A percentile compares a stretch with the other conserved stretches of the same genome.
Evolutionary conservation across 2,329 filamentous ascomycete species (phyloP).

Genomic region (Diaporthe batatas): DNA sequence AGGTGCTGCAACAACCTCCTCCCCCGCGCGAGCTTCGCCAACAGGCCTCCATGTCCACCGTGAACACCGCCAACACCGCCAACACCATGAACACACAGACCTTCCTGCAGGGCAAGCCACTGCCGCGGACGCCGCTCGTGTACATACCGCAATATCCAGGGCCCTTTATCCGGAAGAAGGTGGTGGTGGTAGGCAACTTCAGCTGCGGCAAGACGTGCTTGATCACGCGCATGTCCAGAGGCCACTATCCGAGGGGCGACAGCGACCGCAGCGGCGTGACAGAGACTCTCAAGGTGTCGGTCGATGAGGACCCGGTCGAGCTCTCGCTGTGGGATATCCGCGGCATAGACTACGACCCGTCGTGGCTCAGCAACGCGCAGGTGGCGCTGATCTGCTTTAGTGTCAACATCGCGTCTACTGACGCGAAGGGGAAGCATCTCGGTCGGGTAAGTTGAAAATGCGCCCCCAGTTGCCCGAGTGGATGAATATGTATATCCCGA

Average conservation of each 20-base stretch:
- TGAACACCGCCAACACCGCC: conserved; percentile 10
- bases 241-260: conserved; percentile 36
- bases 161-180: conserved; percentile 40
- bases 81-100: conserved; percentile 37
- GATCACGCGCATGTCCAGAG: conserved; percentile 41
- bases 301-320: conserved; percentile 40
- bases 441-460: conserved; percentile 29
- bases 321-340: conserved; percentile 41
- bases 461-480: not conserved
- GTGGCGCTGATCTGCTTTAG: conserved; percentile 42
- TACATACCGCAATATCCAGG: conserved; percentile 39
- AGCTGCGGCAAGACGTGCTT: conserved; percentile 42
- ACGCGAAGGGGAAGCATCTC: conserved; percentile 41
- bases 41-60: conserved; percentile 37
- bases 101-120: conserved; percentile 36
- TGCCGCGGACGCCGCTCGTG: conserved; percentile 38
- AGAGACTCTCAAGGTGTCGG: conserved; percentile 36
- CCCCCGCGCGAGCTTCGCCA: conserved; percentile 22
- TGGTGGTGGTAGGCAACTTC: conserved; percentile 41
- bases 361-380: conserved; percentile 38
- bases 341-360: conserved; percentile 42
- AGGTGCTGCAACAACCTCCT: not conserved
- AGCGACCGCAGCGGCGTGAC: conserved; percentile 27
- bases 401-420: conserved; percentile 41
- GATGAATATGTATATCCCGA: not conserved